Base-by-base conservation (phyloP, 2,329 filamentous ascomycete genomes). In the Sclerotinia trifoliorum region DNA sequence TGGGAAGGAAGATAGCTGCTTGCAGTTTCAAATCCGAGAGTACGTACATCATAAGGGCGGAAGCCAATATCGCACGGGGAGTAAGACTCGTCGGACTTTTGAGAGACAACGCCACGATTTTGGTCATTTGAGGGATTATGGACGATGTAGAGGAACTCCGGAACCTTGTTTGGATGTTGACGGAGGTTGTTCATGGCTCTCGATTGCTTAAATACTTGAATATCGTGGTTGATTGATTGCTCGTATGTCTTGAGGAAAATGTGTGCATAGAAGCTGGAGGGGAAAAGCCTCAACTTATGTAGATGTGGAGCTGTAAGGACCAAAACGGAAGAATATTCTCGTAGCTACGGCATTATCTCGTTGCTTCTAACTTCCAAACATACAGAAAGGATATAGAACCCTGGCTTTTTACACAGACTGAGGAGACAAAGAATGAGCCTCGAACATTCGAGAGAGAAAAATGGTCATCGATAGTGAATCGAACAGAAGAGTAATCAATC, bases 391-490 rank as follows among this genome's bases (percentile, higher is more conserved):
- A 39, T 39, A 5, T 4, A 39, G 29, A 24, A 26, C 4, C 19
- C 6, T 48, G 19, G n/a, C 10, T 61, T 6, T 2, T 17, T 5
- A 3, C 46, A 19, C 21, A 26, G 11, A 61, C 17, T 32, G 6
- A 49, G 44, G 1, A 11, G 21, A 49, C 0, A 24, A 49, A 26
- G 13, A 39, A 51, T 21, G 7, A 42, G 2, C 11, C 46, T 51
- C 46, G 46, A 62, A 51, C 5, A 11, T 51, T 51, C 46, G 21
- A 49, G 29, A 42, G 39, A 42, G 1, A 2, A 0, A 19, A 19
- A 6, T 1, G 0, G 2, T 3, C 21, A 2, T 19, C 15, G 1
- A 2, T 29, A 3, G 6, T 29, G 11, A n/a, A 1, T 46, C 17
- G 19, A 24, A 49, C 0, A 8, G 3, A 8, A 6, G 1, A 6